phyloP scores from a whole-genome alignment of 1,139 yeast genomes.

The Blastobotrys indianensis region DNA sequence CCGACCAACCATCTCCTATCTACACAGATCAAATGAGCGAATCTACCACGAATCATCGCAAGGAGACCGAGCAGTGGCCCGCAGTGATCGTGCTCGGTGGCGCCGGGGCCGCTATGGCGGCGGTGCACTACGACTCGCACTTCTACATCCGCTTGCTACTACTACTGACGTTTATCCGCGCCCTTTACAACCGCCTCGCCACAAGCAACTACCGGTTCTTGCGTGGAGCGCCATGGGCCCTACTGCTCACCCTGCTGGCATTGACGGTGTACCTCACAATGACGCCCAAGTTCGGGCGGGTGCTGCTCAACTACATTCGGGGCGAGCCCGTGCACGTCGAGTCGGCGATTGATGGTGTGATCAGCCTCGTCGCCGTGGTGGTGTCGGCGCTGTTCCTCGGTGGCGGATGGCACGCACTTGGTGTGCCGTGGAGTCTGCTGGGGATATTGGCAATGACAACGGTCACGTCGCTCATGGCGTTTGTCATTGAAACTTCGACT shows the following conservation, averaged over 20 bases:
- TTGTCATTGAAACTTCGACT: too few species aligned
- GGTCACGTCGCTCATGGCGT: neutral
- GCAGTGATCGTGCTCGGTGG: constrained; percentile 1
- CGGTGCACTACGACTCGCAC: constrained; percentile 5
- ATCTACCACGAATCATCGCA: neutral
- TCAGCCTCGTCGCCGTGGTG: constrained; percentile 7
- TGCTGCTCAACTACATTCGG: neutral
- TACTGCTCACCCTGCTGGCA: neutral
- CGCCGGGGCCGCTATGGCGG: neutral
- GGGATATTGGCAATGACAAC: neutral
- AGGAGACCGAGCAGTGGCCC: constrained; percentile 8
- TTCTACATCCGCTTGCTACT: constrained; percentile 19
- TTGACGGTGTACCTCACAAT: neutral
- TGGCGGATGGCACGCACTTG: constrained; percentile 3
- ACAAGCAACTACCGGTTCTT: neutral
- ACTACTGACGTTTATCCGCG: constrained; percentile 20
- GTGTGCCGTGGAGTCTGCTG: neutral
- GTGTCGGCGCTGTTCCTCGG: constrained; percentile 8
- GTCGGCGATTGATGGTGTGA: constrained; percentile 7
- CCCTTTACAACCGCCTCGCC: constrained; percentile 13
- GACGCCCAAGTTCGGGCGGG: too few species aligned
- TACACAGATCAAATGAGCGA: neutral
- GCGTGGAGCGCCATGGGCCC: neutral
- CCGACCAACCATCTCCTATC: too few species aligned
- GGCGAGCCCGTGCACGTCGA: neutral